These are phyloP conservation scores for Garcia nutans DNA, from an alignment of 345 rosid genomes.

Conservation along the genomic window DNA sequence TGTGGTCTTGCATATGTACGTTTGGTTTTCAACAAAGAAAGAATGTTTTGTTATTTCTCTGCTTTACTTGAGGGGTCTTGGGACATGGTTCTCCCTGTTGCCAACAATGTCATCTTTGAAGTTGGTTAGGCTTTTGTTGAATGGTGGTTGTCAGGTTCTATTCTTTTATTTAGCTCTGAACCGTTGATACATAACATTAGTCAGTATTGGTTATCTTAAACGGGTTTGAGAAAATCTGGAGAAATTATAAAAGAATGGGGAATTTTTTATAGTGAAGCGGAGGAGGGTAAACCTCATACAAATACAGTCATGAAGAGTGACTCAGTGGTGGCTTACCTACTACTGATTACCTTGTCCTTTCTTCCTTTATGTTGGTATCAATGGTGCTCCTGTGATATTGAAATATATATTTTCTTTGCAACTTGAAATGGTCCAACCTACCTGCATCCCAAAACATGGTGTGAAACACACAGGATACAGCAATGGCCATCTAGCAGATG, in stretches of 20 bases:
- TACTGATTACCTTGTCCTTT: not conserved
- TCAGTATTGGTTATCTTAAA: not conserved
- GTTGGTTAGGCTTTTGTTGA: not conserved
- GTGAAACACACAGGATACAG: not conserved
- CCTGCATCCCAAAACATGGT: not conserved
- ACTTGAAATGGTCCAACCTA: not conserved
- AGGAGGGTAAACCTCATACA: not conserved
- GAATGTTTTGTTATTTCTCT: too few species aligned
- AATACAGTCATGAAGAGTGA: not conserved
- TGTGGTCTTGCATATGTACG: not conserved
- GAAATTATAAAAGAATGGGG: not conserved
- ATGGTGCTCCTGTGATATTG: too few species aligned
- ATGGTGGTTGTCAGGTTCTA: not conserved
- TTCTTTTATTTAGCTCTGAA: not conserved
- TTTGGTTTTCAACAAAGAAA: too few species aligned
- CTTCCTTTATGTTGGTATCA: too few species aligned
- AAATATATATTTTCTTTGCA: not conserved
- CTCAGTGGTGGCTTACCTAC: not conserved
- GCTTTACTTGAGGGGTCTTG: too few species aligned
- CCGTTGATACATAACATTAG: too few species aligned
- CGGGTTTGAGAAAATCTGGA: not conserved
- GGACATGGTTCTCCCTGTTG: not conserved
- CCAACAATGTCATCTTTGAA: not conserved
- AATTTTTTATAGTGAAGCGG: too few species aligned
- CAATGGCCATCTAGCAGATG: not conserved